phyloP scores from a whole-genome alignment of 164 flowering plant genomes.

The Vitis labrusca region DNA sequence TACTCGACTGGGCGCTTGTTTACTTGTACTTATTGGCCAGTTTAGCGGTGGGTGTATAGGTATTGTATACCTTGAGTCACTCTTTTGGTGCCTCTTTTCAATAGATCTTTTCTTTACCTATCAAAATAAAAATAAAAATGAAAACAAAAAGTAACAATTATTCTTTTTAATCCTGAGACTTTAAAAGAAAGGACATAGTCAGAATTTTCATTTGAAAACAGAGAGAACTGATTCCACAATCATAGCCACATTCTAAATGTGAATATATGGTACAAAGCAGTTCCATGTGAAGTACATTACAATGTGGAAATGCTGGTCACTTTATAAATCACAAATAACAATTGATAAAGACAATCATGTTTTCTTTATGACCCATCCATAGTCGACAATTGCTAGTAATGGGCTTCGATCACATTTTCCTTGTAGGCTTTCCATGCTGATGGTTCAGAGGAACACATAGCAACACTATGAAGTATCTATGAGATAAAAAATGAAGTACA shows the following conservation, averaged over 20 bases:
- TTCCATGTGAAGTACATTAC: background rate
- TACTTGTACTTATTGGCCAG: too few species aligned
- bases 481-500: conserved; percentile 1
- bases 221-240: background rate
- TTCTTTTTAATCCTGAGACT: too few species aligned
- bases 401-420: background rate
- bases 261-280: background rate
- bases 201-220: too few species aligned
- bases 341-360: background rate
- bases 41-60: too few species aligned
- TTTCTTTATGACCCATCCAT: background rate
- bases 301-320: background rate
- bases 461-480: background rate
- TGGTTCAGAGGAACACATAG: background rate
- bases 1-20: too few species aligned
- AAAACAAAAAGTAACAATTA: too few species aligned
- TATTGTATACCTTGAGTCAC: too few species aligned
- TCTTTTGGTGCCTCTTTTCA: too few species aligned
- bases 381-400: background rate
- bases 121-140: too few species aligned
- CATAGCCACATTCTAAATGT: background rate
- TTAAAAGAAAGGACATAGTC: too few species aligned
- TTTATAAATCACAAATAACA: background rate
- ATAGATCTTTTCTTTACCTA: too few species aligned
- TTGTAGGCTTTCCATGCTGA: background rate